Evolutionary conservation across 257 asterid species (phyloP), one percentile per base, ranked within the genome.

Genomic region (Marsdenia floribunda): DNA sequence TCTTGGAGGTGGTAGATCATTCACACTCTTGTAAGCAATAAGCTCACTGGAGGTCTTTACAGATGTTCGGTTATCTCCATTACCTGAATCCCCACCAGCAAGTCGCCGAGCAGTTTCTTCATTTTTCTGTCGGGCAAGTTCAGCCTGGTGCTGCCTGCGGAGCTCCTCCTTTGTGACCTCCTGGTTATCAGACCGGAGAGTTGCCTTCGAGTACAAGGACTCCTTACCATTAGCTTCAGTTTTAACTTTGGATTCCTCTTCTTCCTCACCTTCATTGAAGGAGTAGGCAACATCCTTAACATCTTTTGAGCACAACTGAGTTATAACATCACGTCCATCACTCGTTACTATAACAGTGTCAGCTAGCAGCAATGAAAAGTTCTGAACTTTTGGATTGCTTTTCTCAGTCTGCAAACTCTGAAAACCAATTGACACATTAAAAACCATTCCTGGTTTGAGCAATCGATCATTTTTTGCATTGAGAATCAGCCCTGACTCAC

Each of bases 61-160:
- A 52, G 86, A 33, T 22, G 83, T 11, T 9, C 85, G 81, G 33
- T 82, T 85, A 78, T 84, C 81, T 65, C 83, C 86, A 75, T 40
- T 60, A 64, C 65, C 87, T n/a, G 86, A 68, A 15, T 80, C 96
- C 3, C 49, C 88, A 18, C 90, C 90, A 35, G 89, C 89, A 81
- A 90, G 91, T 37, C 97, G 88, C 4, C 91, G 80, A 73, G 89
- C 89, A 80, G 89, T 90, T 80, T 90, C 96, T 71, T 85, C 96
- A 70, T 86, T 90, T 80, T 86, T 89, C 84, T 81, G 91, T 47
- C 88, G 91, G 12, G 96, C 97, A 75, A 90, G 96, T 76, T 82
- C 89, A 6, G 96, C 93, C 80, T 90, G 97, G 80, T 90, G 93
- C 80, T 86, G 95, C 83, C 81, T 89, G 38, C 97, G 77, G 15